Conservation (phyloP, 176 grass and related monocot species). For the Pontederia paniculata region DNA sequence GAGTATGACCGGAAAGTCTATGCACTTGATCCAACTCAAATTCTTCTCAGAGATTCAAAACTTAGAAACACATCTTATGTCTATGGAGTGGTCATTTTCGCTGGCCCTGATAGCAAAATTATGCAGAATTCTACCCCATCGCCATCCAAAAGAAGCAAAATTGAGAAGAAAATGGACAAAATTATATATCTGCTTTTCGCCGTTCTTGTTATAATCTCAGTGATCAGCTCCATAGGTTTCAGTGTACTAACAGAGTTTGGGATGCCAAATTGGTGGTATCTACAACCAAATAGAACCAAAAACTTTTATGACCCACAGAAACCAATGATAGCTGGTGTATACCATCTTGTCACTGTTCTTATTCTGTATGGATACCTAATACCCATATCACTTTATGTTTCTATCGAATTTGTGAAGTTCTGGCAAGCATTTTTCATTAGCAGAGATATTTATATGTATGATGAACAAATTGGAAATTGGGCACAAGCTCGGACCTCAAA, state of each 20-base stretch:
- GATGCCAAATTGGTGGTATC: slow-evolving; percentile 73
- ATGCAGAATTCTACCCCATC: slow-evolving; percentile 95
- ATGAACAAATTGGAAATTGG: slow-evolving; percentile 72
- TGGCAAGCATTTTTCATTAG: slow-evolving; percentile 92
- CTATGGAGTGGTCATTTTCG: slow-evolving; percentile 83
- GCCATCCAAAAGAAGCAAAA: slow-evolving; percentile 83
- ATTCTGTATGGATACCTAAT: slow-evolving; percentile 98
- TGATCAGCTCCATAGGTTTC: slow-evolving; percentile 91
- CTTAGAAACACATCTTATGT: slow-evolving; percentile 89
- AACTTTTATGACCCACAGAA: slow-evolving; percentile 51
- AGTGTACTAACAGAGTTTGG: slow-evolving; percentile 55
- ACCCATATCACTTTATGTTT: slow-evolving; percentile 87
- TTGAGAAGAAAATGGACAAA: slow-evolving; percentile 91
- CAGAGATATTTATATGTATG: slow-evolving; percentile 85
- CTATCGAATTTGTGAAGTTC: slow-evolving; percentile 90
- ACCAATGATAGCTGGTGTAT: slow-evolving; percentile 61
- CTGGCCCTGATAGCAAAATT: slow-evolving; percentile 92
- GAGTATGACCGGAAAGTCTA: slow-evolving; percentile 80
- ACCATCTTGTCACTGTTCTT: slow-evolving; percentile 93
- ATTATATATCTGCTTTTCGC: slow-evolving; percentile 91
- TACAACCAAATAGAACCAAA: slow-evolving; percentile 41
- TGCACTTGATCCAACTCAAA: slow-evolving; percentile 67
- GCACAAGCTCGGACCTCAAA: slow-evolving; percentile 90
- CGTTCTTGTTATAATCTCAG: slow-evolving; percentile 66
- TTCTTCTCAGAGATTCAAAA: slow-evolving; percentile 92